These are phyloP conservation scores for Coemansia sp. DNA, from an alignment of 192 early-diverging fungal species.

Conservation along the genomic window DNA sequence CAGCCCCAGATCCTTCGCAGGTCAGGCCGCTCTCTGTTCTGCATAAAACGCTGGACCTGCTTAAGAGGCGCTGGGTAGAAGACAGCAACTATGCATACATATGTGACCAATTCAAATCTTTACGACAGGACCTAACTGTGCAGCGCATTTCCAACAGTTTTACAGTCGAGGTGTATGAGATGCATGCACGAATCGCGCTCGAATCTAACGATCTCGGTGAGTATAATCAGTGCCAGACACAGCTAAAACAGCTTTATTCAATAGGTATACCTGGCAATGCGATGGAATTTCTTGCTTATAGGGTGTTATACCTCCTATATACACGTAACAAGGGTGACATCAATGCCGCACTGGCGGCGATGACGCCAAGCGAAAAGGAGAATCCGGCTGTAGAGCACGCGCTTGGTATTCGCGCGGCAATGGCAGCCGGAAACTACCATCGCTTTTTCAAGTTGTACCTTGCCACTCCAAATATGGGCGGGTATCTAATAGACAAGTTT, in stretches of 20 bases:
- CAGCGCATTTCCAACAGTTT: conserved; percentile 93
- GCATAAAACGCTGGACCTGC: conserved; percentile 69
- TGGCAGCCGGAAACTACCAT: conserved; percentile 85
- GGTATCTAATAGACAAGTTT: conserved; percentile 92
- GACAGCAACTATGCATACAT: conserved; percentile 93
- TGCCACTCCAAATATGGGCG: conserved; percentile 79
- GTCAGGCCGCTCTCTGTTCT: conserved; percentile 86
- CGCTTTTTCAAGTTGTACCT: conserved; percentile 78
- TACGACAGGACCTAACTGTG: conserved; percentile 95
- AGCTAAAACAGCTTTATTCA: conserved; percentile 85
- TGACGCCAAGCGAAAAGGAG: conserved; percentile 68
- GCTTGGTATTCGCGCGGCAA: conserved; percentile 73
- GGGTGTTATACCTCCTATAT: conserved; percentile 87
- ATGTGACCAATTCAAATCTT: conserved; percentile 94
- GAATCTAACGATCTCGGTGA: conserved; percentile 97
- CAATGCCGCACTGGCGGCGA: conserved; percentile 67
- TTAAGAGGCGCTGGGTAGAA: conserved; percentile 76
- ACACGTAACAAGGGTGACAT: conserved; percentile 87
- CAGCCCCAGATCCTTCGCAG: conserved; percentile 88
- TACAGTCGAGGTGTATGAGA: conserved; percentile 92
- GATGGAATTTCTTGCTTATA: conserved; percentile 92
- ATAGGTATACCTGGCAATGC: conserved; percentile 68
- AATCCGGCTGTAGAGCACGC: conserved; percentile 74
- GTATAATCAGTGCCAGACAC: conserved; percentile 97
- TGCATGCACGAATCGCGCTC: conserved; percentile 91